A percentile compares a stretch with the other conserved stretches of the same genome.
Evolutionary conservation across 2,329 filamentous ascomycete species (phyloP).

Genomic region (Pseudomassariella vexata): DNA sequence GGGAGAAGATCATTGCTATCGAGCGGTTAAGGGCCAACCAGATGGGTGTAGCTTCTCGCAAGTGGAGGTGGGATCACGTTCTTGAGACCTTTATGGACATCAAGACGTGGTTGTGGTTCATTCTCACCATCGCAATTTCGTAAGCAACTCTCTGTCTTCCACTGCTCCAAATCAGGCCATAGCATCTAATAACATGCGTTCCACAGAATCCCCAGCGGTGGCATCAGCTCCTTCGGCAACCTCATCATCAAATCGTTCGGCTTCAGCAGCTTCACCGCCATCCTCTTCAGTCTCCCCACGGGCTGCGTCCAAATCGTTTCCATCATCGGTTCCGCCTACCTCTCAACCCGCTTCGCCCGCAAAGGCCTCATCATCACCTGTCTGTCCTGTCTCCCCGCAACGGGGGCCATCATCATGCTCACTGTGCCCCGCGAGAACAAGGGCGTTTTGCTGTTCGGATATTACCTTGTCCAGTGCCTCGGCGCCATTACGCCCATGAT

Average conservation of each 20-base stretch:
- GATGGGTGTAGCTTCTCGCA: slow-evolving; percentile 66
- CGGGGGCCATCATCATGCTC: slow-evolving; percentile 41
- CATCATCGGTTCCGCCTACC: slow-evolving; percentile 29
- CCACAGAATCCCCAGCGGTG: slow-evolving; percentile 29
- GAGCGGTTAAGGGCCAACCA: slow-evolving; percentile 70
- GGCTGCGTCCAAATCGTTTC: slow-evolving; percentile 29
- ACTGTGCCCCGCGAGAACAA: slow-evolving; percentile 39
- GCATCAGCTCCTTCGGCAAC: slow-evolving; percentile 30
- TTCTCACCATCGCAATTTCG: slow-evolving; percentile 52
- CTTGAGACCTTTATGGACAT: slow-evolving; percentile 32
- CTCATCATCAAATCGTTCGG: slow-evolving; percentile 35
- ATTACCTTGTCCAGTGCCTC: slow-evolving; percentile 37
- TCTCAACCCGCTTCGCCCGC: slow-evolving; percentile 33
- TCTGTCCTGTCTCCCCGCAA: slow-evolving; percentile 28
- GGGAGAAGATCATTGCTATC: slow-evolving; percentile 62
- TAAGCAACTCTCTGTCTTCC: too few species aligned
- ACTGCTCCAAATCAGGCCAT: slow-evolving; percentile 51
- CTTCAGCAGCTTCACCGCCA: slow-evolving; percentile 30
- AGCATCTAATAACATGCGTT: slow-evolving; percentile 25
- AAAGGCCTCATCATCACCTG: slow-evolving; percentile 37
- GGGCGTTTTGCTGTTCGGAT: slow-evolving; percentile 42
- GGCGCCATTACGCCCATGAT: slow-evolving; percentile 46
- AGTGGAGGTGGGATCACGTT: slow-evolving; percentile 65
- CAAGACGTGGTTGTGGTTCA: slow-evolving; percentile 56
- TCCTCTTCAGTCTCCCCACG: slow-evolving; percentile 35